Conservation (phyloP, 139 green algal genomes). For the Edaphochlamys debaryana region DNA sequence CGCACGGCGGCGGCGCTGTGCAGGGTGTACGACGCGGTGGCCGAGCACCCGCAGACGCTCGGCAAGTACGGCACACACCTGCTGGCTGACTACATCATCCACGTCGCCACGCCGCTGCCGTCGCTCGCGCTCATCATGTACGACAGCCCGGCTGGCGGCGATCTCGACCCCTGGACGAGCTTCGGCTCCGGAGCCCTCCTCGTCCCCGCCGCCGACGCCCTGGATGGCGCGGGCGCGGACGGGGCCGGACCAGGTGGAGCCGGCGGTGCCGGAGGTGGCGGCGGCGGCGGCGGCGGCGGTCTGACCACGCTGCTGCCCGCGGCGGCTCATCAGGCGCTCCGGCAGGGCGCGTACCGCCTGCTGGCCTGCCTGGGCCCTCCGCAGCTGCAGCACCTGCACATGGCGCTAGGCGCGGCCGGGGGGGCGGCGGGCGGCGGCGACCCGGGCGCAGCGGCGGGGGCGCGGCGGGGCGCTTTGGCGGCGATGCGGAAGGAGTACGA, state of each 20-base stretch:
- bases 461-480: constrained; percentile 27
- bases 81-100: constrained; percentile 46
- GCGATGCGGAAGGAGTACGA: constrained; percentile 47
- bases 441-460: neutral
- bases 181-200: neutral
- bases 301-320: neutral
- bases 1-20: neutral
- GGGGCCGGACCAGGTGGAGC: neutral
- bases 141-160: neutral
- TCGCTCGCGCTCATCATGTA: constrained; percentile 1
- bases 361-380: constrained; percentile 18
- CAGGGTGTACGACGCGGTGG: constrained; percentile 36
- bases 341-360: constrained; percentile 26
- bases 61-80: constrained; percentile 43
- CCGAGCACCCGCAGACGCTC: constrained; percentile 26
- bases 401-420: constrained; percentile 20
- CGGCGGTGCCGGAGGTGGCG: neutral
- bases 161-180: neutral
- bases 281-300: neutral
- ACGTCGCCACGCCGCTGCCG: constrained; percentile 19
- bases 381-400: constrained; percentile 59
- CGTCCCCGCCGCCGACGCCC: neutral
- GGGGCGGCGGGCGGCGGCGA: neutral
- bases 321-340: constrained; percentile 26
- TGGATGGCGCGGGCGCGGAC: neutral